Conservation (phyloP, 192 early-diverging fungal species). For the Backusella sp. region DNA sequence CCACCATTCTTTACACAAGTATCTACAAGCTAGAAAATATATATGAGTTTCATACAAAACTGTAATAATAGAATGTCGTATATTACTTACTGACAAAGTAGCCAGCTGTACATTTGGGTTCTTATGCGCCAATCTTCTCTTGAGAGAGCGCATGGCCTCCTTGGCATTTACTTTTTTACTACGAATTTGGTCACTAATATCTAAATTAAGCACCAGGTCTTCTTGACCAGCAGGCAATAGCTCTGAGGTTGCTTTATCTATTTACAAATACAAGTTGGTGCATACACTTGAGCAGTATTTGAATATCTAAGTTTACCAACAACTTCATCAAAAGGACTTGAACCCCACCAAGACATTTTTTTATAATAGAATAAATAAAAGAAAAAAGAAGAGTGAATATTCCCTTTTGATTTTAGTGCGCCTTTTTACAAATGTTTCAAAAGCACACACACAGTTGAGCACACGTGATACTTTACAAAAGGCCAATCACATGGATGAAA, state of each 20-base stretch:
- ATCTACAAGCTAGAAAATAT: conserved; percentile 66
- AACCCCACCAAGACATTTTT: conserved; percentile 28
- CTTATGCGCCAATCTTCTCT: conserved; percentile 75
- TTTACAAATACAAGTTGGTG: neutral
- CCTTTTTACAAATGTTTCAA: neutral
- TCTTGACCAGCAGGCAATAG: conserved; percentile 83
- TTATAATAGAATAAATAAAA: conserved; percentile 1
- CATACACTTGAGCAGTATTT: neutral
- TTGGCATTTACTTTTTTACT: conserved; percentile 78
- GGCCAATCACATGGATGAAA: no score
- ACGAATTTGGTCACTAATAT: conserved; percentile 93
- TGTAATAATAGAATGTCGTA: neutral
- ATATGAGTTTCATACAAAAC: neutral
- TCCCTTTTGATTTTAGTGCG: neutral
- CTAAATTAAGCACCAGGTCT: conserved; percentile 79
- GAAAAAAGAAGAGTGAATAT: neutral
- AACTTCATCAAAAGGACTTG: conserved; percentile 33
- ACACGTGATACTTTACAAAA: neutral
- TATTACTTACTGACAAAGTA: conserved; percentile 66
- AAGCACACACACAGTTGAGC: neutral
- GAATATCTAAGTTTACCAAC: conserved; percentile 17
- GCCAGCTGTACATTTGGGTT: conserved; percentile 96
- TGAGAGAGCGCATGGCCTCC: conserved; percentile 72
- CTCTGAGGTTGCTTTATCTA: conserved; percentile 87
- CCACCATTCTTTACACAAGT: conserved; percentile 97